Percentiles rank a stretch among this genome's conserved stretches.
Conservation (phyloP, 208 protist genomes). For the Endotrypanum monterogeii region DNA sequence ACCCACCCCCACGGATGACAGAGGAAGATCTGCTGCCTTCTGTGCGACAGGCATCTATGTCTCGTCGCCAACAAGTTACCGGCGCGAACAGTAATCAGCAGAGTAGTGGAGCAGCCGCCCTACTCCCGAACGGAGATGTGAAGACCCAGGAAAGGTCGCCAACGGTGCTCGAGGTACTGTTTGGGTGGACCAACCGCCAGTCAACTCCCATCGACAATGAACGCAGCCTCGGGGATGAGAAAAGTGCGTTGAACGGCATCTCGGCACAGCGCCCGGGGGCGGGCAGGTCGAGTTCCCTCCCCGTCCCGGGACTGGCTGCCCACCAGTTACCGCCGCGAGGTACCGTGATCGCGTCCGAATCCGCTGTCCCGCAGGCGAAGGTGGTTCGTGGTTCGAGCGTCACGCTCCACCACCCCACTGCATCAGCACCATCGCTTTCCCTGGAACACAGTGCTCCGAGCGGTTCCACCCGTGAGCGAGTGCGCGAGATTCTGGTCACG, state of each 20-base stretch:
- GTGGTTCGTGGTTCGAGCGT: neutral
- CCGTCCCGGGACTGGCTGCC: no score
- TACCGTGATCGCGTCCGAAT: neutral
- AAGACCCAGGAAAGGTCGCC: conserved; percentile 17
- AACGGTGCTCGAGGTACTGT: conserved; percentile 35
- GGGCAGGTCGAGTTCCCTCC: no score
- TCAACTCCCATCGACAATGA: conserved; percentile 13
- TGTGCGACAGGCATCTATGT: conserved; percentile 34
- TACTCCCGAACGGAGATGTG: neutral
- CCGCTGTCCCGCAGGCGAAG: neutral
- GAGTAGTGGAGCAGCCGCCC: neutral
- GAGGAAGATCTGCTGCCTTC: conserved; percentile 58
- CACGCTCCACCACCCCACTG: neutral
- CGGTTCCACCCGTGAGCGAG: conserved; percentile 9
- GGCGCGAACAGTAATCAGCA: neutral
- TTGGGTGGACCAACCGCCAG: conserved; percentile 36
- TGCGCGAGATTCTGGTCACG: conserved; percentile 29
- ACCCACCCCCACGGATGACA: conserved; percentile 17
- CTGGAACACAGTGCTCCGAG: neutral
- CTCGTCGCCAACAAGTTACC: conserved; percentile 3
- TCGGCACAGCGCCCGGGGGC: no score
- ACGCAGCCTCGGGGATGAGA: neutral
- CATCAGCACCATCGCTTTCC: neutral
- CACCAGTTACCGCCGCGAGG: conserved; percentile 1
- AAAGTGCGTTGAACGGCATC: neutral